Conservation (phyloP, 2,329 filamentous ascomycete genomes). For the Pseudogymnoascus sp. region DNA sequence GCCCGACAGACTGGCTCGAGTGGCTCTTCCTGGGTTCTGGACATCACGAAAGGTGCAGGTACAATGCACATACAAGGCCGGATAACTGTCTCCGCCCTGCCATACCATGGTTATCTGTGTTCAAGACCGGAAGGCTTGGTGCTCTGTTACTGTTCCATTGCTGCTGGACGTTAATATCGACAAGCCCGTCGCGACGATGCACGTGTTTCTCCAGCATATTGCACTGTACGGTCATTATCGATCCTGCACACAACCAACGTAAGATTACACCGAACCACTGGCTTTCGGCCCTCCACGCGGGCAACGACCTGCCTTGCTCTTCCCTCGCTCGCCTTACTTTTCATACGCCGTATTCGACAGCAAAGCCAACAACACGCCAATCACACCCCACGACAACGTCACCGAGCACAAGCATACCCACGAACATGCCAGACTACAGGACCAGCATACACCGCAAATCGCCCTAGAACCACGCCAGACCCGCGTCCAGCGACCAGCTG, state of each 20-base stretch:
- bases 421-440: not conserved
- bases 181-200: not conserved
- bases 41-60: not conserved
- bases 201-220: not conserved
- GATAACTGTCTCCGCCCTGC: not conserved
- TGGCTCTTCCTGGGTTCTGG: not conserved
- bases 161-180: not conserved
- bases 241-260: not conserved
- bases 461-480: conserved; percentile 1
- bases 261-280: conserved; percentile 5
- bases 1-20: conserved; percentile 4
- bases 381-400: not conserved
- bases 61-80: not conserved
- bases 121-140: not conserved
- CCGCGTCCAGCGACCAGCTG: not conserved
- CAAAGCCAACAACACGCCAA: not conserved
- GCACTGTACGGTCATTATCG: not conserved
- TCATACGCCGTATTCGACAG: not conserved
- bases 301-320: not conserved
- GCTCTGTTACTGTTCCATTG: not conserved
- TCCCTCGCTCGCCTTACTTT: not conserved
- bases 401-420: not conserved
- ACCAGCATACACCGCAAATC: not conserved
- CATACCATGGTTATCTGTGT: not conserved
- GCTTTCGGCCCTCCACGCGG: not conserved